Conservation (phyloP, 495 filamentous ascomycete genomes). For the Penicillium maclennaniae region DNA sequence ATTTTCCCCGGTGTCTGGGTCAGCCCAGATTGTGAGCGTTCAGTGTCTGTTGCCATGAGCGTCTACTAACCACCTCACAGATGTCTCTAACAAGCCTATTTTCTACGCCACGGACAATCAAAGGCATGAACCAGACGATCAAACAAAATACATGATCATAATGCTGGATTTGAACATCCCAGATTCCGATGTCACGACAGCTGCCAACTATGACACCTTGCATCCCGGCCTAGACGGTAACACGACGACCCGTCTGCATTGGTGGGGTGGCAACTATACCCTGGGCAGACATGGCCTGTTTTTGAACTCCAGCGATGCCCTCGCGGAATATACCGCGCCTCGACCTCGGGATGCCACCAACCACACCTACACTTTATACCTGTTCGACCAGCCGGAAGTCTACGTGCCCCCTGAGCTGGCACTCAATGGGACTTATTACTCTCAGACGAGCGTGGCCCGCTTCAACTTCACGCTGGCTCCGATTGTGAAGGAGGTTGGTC, state of each 20-base stretch:
- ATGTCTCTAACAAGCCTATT: not conserved
- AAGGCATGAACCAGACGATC: not conserved
- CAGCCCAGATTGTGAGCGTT: not conserved
- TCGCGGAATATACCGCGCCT: conserved; percentile 5
- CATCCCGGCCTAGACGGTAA: not conserved
- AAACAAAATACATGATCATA: conserved; percentile 4
- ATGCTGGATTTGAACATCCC: conserved; percentile 10
- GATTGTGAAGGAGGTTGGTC: conserved; percentile 5
- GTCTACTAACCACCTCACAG: not conserved
- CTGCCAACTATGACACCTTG: conserved; percentile 3
- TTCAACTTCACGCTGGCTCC: conserved; percentile 5
- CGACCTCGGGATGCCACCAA: conserved; percentile 5
- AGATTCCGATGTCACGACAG: conserved; percentile 7
- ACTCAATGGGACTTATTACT: conserved; percentile 3
- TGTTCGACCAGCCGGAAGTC: conserved; percentile 2
- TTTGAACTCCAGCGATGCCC: conserved; percentile 3
- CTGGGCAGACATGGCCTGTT: conserved; percentile 2
- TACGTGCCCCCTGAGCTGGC: not conserved
- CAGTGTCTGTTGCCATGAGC: too few species aligned
- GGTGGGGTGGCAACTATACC: conserved; percentile 10
- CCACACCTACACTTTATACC: conserved; percentile 5
- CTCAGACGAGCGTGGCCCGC: not conserved
- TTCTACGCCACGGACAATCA: not conserved
- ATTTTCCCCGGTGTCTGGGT: conserved; percentile 6
- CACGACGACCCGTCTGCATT: conserved; percentile 8